These are phyloP conservation scores for Amoeboradix gromovi DNA, from an alignment of 371 early-diverging fungal species.

Conservation along the genomic window DNA sequence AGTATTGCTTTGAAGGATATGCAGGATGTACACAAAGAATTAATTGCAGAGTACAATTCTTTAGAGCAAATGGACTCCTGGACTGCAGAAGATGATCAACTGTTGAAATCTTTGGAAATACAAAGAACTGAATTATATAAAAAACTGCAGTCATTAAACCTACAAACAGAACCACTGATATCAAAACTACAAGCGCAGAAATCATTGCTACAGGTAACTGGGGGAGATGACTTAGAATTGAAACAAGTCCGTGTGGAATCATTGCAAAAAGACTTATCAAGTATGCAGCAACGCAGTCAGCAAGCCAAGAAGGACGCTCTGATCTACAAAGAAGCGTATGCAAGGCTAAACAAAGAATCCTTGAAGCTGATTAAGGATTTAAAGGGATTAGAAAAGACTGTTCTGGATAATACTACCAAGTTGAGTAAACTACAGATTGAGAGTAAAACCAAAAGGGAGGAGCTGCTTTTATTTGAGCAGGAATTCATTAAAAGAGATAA, in stretches of 20 bases:
- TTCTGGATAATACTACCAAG: constrained; percentile 14
- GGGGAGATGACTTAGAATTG: background rate
- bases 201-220: background rate
- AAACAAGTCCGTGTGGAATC: background rate
- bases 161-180: background rate
- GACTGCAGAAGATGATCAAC: background rate
- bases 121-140: background rate
- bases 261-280: background rate
- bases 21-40: background rate
- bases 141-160: background rate
- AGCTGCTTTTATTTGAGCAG: constrained; percentile 8
- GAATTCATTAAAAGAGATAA: constrained; percentile 34
- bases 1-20: background rate
- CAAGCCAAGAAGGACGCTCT: background rate
- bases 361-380: constrained; percentile 16
- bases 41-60: background rate
- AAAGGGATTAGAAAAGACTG: constrained; percentile 16
- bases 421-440: constrained; percentile 2
- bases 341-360: constrained; percentile 22
- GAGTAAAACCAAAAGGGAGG: constrained; percentile 1
- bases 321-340: constrained; percentile 18
- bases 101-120: background rate
- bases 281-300: background rate
- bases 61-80: background rate
- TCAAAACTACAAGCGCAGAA: background rate